phyloP scores from a whole-genome alignment of 768 basidiomycete genomes.

The Trametes coccinea region DNA sequence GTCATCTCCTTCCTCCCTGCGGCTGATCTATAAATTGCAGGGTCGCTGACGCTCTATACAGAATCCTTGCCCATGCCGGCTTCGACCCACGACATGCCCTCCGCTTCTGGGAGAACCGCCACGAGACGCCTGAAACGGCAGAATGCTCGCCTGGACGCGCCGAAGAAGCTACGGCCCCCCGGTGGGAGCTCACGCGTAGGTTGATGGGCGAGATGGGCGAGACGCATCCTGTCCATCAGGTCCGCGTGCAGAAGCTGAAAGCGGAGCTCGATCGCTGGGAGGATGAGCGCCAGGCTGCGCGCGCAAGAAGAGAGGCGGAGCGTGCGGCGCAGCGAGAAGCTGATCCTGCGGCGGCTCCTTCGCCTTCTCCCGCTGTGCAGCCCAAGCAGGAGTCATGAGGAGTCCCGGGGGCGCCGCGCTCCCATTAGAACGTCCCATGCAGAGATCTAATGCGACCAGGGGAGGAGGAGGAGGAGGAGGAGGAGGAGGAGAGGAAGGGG shows the following conservation, averaged over 20 bases:
- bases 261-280: constrained; percentile 76
- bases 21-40: neutral
- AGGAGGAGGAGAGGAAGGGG: neutral
- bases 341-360: neutral
- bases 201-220: constrained; percentile 53
- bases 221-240: constrained; percentile 68
- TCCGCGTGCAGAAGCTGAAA: constrained; percentile 59
- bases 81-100: constrained; percentile 85
- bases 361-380: neutral
- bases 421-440: neutral
- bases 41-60: constrained; percentile 29
- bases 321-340: neutral
- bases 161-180: constrained; percentile 15
- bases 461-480: neutral
- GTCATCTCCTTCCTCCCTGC: constrained; percentile 22
- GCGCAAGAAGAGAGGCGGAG: constrained; percentile 19
- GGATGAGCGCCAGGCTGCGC: constrained; percentile 40
- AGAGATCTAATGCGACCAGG: neutral
- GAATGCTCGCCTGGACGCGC: constrained; percentile 46
- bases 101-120: constrained; percentile 76
- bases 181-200: constrained; percentile 17
- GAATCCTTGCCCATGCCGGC: constrained; percentile 89
- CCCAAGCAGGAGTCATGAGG: neutral
- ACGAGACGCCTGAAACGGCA: constrained; percentile 35
- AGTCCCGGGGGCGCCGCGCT: too few species aligned